phyloP scores from a whole-genome alignment of 179 eudicot genomes.

The Spinacia oleracea region DNA sequence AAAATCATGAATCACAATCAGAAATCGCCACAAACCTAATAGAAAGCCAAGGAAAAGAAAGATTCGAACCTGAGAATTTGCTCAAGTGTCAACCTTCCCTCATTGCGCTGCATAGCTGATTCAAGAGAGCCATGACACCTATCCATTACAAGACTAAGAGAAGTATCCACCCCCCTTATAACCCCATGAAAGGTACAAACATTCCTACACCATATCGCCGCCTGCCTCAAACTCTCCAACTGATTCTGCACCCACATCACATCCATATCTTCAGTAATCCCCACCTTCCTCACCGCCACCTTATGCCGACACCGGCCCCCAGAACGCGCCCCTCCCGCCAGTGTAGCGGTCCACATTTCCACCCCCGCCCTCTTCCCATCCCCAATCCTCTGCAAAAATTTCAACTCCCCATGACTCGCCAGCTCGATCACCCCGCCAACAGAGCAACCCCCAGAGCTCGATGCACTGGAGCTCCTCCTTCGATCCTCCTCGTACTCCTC shows the following conservation, averaged over 20 bases:
- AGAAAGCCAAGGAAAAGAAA: neutral
- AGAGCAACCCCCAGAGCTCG: constrained; percentile 20
- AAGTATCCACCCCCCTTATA: constrained; percentile 40
- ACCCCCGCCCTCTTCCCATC: constrained; percentile 63
- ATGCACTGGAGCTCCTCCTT: constrained; percentile 26
- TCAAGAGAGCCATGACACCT: constrained; percentile 75
- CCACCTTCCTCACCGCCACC: constrained; percentile 84
- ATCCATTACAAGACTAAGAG: constrained; percentile 72
- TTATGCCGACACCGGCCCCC: constrained; percentile 55
- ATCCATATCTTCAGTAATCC: constrained; percentile 63
- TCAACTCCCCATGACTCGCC: constrained; percentile 60
- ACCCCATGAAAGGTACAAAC: constrained; percentile 84
- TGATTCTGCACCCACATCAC: constrained; percentile 73
- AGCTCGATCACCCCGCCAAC: constrained; percentile 49
- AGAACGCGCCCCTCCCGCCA: constrained; percentile 37
- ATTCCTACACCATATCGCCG: constrained; percentile 93
- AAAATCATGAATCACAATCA: neutral
- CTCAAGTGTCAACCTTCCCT: constrained; percentile 91
- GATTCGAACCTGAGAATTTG: constrained; percentile 81
- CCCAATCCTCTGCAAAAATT: constrained; percentile 61
- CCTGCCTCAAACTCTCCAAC: constrained; percentile 68
- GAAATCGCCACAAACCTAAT: neutral
- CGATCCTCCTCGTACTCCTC: constrained; percentile 31
- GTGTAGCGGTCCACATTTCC: constrained; percentile 70
- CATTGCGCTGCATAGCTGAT: constrained; percentile 83